These are phyloP conservation scores for Mucor plumbeus DNA, from an alignment of 371 early-diverging fungal genomes.

Conservation along the genomic window DNA sequence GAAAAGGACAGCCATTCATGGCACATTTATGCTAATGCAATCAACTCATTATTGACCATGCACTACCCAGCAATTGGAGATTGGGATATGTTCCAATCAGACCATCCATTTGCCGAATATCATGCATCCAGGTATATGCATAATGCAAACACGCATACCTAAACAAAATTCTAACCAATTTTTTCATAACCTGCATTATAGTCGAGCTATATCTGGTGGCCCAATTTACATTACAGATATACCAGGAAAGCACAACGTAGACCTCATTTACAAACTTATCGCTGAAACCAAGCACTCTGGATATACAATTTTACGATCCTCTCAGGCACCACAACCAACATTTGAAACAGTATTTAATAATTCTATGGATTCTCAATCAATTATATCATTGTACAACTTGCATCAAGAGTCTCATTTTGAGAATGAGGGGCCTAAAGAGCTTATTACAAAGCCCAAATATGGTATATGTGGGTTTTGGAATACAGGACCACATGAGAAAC, in stretches of 20 bases:
- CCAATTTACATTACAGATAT: conserved; percentile 54
- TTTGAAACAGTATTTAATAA: conserved; percentile 26
- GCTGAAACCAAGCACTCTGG: conserved; percentile 14
- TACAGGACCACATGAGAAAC: neutral
- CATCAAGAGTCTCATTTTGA: neutral
- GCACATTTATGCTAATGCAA: conserved; percentile 55
- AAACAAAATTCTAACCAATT: no score
- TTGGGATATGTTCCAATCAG: conserved; percentile 64
- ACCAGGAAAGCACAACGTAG: conserved; percentile 30
- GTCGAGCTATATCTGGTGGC: conserved; percentile 51
- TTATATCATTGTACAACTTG: conserved; percentile 16
- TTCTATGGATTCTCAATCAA: conserved; percentile 9
- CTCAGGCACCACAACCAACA: conserved; percentile 17
- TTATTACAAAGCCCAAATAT: neutral
- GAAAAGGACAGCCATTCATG: conserved; percentile 46
- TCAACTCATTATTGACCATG: conserved; percentile 37
- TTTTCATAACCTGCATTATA: neutral
- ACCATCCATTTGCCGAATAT: conserved; percentile 45
- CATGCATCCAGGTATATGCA: conserved; percentile 44
- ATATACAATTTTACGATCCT: conserved; percentile 16
- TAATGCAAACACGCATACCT: no score
- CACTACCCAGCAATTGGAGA: conserved; percentile 31
- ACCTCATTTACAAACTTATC: conserved; percentile 26
- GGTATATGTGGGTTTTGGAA: conserved; percentile 30
- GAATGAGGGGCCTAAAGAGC: neutral